Conservation (phyloP, 2,329 filamentous ascomycete genomes). For the Zelopaecilomyces penicillatus region DNA sequence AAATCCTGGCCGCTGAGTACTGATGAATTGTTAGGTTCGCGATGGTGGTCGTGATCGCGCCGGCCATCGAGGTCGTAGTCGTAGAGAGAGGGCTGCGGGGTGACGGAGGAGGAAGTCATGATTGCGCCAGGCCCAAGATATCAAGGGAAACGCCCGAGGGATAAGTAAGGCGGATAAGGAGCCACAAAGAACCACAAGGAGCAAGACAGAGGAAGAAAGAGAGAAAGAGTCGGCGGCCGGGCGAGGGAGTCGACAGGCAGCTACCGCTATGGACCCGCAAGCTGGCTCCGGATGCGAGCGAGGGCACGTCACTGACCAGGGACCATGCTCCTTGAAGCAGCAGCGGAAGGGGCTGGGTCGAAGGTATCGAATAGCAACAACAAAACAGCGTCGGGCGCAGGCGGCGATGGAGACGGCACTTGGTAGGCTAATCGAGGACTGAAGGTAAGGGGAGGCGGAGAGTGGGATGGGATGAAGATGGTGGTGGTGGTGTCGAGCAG, state of each 20-base stretch:
- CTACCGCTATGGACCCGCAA: conserved; percentile 4
- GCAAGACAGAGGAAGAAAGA: not conserved
- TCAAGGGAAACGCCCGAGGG: conserved; percentile 11
- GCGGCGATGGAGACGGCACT: too few relatives aligned
- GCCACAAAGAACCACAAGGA: not conserved
- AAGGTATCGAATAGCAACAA: not conserved
- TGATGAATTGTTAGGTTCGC: conserved; percentile 24
- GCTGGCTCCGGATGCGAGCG: conserved; percentile 12
- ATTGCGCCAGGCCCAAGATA: conserved; percentile 13
- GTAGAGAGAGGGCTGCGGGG: conserved; percentile 32
- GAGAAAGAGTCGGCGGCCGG: not conserved
- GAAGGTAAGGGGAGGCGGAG: too few relatives aligned
- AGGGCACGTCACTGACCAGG: conserved; percentile 22
- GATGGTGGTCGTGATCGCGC: conserved; percentile 21
- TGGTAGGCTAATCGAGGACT: too few relatives aligned
- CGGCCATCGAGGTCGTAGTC: conserved; percentile 24
- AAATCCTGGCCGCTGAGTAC: conserved; percentile 16
- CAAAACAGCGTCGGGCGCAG: too few relatives aligned
- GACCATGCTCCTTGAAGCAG: conserved; percentile 21
- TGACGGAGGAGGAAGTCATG: conserved; percentile 38
- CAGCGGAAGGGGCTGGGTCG: conserved; percentile 2
- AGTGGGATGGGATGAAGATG: too few relatives aligned
- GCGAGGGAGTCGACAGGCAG: conserved; percentile 5
- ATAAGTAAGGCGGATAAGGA: conserved; percentile 5
- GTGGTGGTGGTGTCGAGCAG: not conserved